Base-by-base conservation (phyloP, 164 flowering plant genomes). In the Houttuynia cordata region DNA sequence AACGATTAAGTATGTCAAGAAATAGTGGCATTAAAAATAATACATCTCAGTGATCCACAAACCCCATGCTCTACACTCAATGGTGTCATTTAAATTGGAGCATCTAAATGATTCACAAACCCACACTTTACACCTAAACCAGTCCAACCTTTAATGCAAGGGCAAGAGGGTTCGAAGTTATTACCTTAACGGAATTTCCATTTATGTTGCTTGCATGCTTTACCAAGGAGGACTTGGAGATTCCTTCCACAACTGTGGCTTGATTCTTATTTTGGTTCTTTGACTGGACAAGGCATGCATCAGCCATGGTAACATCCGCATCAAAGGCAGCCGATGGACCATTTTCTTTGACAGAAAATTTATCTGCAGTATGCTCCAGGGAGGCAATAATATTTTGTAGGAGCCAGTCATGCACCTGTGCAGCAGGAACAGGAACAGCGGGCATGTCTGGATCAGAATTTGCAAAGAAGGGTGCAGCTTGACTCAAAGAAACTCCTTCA, bases 361-460 rank as follows among this genome's bases (percentile, higher is more conserved):
- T 81, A 68, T 86, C 99, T 64, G 88, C 65, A 58, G 79, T 77
- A 65, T 75, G 81, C 62, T 88, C 93, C 69, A 86, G 77, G 52
- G 97, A 73, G 64, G 82, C 64, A 52, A 80, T 61, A 59, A 94
- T 81, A 68, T 77, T 81, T 68, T 88, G 81, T 47, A 80, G 62
- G 75, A 94, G 67, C 96, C 97, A 94, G 51, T 91, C 99, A 84
- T 83, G 96, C 64, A 88, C 90, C 74, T 85, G 95, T 50, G 84
- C 51, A 22, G 96, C 96, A 69, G 93, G 87, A 67, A 94, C 92
- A 69, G 95, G 93, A 62, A 78, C 88, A 60, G 97, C 96, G 56
- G 97, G 96, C 99, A 94, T 94, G 68, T 94, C 95, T 20, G 96
- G 96, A 78, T 94, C 97, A 50, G 97, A 91, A 80, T 94, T 94